Evolutionary conservation across 2,329 filamentous ascomycete species (phyloP), one percentile per base, ranked within the genome.

Genomic region (Colletotrichum higginsianum): DNA sequence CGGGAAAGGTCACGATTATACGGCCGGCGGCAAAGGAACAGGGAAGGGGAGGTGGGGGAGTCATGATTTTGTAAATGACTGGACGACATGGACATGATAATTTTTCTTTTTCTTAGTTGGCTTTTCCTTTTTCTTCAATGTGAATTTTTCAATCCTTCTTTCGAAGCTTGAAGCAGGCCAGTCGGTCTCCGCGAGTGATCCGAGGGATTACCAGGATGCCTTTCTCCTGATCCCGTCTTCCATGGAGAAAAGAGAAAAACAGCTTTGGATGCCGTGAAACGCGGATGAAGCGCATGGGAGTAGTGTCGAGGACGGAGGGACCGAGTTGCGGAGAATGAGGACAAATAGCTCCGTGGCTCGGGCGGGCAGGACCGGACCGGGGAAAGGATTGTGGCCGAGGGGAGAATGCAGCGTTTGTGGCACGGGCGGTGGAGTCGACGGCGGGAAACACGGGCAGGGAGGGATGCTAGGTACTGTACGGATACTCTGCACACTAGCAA

Each of bases 31-130:
- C 44, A 56, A 35, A 49, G 57, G 50, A 63, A 66, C 62, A 46
- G 66, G 49, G 56, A 61, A 35, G 30, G 30, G 30, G 30, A 9
- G 30, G 30, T 9, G 30, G 13, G 38, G 50, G 56, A 26, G 56
- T 60, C 60, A 60, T 68, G 68, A 63, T 57, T 49, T 68, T 71
- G 68, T 71, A 71, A 35, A 71, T 63, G 68, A 71, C 65, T 68
- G 58, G 67, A 68, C 65, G 68, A 71, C 62, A 60, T 46, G 66
- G 68, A 71, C 62, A 60, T 46, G 66, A 53, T 21, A 16, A 49
- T 55, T 55, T 40, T 38, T 3, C 21, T 16, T 46, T 21, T 62
- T 38, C 49, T 55, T 21, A 53, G 42, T 67, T 12, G 23, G 35
- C 56, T 57, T 68, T 64, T 55, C 18, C 21, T 46, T 55, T 12